Evolutionary conservation across 2,329 filamentous ascomycete genomes (phyloP).

Genomic region (Fusarium pseudoanthophilum): DNA sequence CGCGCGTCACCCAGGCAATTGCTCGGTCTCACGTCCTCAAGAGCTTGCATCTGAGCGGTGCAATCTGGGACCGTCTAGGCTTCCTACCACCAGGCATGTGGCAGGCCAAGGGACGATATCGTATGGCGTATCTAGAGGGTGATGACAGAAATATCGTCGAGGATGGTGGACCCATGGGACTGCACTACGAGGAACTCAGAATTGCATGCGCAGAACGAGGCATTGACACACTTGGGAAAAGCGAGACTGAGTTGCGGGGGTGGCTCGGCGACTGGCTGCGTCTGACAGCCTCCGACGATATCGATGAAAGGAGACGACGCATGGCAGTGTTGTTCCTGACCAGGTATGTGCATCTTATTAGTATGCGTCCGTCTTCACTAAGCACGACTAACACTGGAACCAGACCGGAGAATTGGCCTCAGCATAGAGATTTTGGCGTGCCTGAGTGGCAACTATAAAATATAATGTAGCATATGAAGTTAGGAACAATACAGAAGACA

Average conservation of each 20-base stretch:
- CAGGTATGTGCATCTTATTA: slow-evolving; percentile 47
- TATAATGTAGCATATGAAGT: slow-evolving; percentile 7
- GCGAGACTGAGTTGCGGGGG: slow-evolving; percentile 65
- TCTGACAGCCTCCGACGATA: slow-evolving; percentile 54
- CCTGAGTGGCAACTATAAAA: slow-evolving; percentile 54
- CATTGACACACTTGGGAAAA: slow-evolving; percentile 65
- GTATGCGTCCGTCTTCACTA: background rate
- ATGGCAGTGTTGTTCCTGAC: slow-evolving; percentile 56
- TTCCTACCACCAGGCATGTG: slow-evolving; percentile 63
- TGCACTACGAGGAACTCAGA: slow-evolving; percentile 72
- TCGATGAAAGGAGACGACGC: slow-evolving; percentile 51
- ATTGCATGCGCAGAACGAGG: slow-evolving; percentile 79
- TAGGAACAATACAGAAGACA: background rate
- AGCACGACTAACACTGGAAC: slow-evolving; percentile 17
- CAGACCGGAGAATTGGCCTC: slow-evolving; percentile 55
- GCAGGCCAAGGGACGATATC: slow-evolving; percentile 60
- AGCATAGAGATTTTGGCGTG: slow-evolving; percentile 54
- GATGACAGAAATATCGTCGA: slow-evolving; percentile 77
- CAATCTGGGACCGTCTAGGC: slow-evolving; percentile 62
- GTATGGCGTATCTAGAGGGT: slow-evolving; percentile 70
- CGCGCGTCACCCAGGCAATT: slow-evolving; percentile 44
- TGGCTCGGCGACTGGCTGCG: slow-evolving; percentile 60
- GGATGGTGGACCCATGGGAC: slow-evolving; percentile 66
- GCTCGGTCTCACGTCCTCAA: slow-evolving; percentile 54
- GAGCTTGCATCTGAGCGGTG: slow-evolving; percentile 57